Evolutionary conservation across 345 rosid species (phyloP).

Genomic region (Rhizophora mangle): DNA sequence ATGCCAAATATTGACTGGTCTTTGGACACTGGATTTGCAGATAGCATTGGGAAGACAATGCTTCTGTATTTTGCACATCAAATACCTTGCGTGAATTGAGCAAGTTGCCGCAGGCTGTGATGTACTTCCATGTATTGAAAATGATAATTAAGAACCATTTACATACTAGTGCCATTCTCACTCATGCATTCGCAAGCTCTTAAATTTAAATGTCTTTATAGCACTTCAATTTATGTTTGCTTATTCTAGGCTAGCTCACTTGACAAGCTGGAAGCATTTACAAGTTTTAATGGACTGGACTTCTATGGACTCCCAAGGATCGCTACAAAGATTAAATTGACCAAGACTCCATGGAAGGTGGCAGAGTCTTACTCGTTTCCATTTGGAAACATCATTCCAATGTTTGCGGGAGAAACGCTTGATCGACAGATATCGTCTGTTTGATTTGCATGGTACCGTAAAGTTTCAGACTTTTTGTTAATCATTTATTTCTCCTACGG

Average conservation of each 20-base stretch:
- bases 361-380: slow-evolving; percentile 46
- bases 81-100: too few species aligned
- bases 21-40: slow-evolving; percentile 1
- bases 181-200: not conserved
- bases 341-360: too few species aligned
- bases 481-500: too few species aligned
- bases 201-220: not conserved
- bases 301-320: slow-evolving; percentile 18
- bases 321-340: too few species aligned
- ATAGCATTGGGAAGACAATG: not conserved
- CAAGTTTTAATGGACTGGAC: slow-evolving; percentile 92
- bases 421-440: slow-evolving; percentile 49
- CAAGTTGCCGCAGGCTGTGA: too few species aligned
- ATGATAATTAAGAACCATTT: not conserved
- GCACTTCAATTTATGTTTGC: not conserved
- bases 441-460: slow-evolving; percentile 2
- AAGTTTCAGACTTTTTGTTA: too few species aligned
- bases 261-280: slow-evolving; percentile 88
- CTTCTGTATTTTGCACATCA: not conserved
- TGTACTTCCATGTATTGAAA: too few species aligned
- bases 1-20: not conserved
- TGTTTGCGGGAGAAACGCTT: slow-evolving; percentile 83
- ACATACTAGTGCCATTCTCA: not conserved
- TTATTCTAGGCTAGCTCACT: slow-evolving; percentile 70
- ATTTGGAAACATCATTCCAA: slow-evolving; percentile 75